Percentiles rank a stretch among this genome's conserved stretches.
These are phyloP conservation scores for Quercus phellos DNA, from an alignment of 331 rosid species.

Conservation along the genomic window DNA sequence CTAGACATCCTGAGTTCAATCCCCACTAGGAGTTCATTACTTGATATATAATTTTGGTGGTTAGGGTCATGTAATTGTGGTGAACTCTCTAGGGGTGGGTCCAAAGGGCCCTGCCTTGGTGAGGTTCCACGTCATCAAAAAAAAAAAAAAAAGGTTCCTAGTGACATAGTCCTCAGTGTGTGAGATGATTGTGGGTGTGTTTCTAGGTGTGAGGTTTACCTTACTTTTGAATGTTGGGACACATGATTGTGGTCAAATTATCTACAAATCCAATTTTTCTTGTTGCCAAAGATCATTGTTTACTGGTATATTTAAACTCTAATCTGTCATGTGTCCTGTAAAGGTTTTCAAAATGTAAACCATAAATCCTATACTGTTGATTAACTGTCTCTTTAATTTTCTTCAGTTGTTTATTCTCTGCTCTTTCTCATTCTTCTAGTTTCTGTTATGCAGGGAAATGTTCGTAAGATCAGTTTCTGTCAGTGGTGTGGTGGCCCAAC, in stretches of 20 bases:
- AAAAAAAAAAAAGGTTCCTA: not conserved
- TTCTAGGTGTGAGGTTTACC: not conserved
- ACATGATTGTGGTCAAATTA: not conserved
- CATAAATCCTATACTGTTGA: not conserved
- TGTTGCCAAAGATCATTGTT: not conserved
- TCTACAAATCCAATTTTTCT: not conserved
- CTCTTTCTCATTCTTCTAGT: not conserved
- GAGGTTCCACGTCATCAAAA: no score
- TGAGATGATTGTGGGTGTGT: not conserved
- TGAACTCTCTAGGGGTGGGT: no score
- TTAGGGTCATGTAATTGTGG: no score
- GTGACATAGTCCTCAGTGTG: not conserved
- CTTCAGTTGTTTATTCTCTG: not conserved
- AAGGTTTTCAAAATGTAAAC: not conserved
- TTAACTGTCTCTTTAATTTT: not conserved
- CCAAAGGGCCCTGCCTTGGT: no score
- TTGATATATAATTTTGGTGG: no score
- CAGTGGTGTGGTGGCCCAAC: conserved; percentile 91
- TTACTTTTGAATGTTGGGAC: not conserved
- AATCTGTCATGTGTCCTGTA: not conserved
- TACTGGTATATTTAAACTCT: not conserved
- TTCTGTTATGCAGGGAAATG: conserved; percentile 47
- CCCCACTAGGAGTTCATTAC: no score
- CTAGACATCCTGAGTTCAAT: no score
- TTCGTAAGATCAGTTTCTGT: conserved; percentile 65